Conservation (phyloP, 768 basidiomycete genomes). For the Xerocomellus amylosporus region DNA sequence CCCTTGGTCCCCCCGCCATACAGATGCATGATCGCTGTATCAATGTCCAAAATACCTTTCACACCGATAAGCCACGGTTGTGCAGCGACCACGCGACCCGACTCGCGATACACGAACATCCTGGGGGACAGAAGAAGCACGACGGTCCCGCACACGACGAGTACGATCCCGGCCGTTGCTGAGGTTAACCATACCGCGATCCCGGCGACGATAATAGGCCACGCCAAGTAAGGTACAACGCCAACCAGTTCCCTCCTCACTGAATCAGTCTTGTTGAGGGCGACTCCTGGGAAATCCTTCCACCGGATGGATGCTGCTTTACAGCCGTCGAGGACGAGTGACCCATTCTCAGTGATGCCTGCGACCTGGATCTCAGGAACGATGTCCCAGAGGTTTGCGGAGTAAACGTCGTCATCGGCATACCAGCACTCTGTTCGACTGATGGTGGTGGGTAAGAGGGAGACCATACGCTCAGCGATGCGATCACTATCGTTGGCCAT, state of each 20-base stretch:
- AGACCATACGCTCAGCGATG: slow-evolving; percentile 23
- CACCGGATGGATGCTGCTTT: slow-evolving; percentile 18
- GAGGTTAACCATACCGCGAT: not conserved
- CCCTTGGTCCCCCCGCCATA: slow-evolving; percentile 5
- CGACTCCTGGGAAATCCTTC: slow-evolving; percentile 19
- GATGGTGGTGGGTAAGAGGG: slow-evolving; percentile 10
- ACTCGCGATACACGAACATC: slow-evolving; percentile 11
- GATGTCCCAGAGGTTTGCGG: slow-evolving; percentile 19
- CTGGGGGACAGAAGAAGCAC: slow-evolving; percentile 3
- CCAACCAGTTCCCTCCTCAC: not conserved
- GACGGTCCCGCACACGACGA: not conserved
- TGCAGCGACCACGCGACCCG: slow-evolving; percentile 14
- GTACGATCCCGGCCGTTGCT: not conserved
- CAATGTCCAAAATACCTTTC: slow-evolving; percentile 16
- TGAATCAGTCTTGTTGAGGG: slow-evolving; percentile 6
- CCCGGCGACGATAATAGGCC: slow-evolving; percentile 7
- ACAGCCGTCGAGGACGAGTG: slow-evolving; percentile 21
- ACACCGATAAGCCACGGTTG: slow-evolving; percentile 23
- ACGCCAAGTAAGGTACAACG: slow-evolving; percentile 7
- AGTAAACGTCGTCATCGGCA: slow-evolving; percentile 16
- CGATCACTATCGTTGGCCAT: slow-evolving; percentile 26
- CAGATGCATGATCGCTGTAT: slow-evolving; percentile 6
- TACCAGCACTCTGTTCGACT: slow-evolving; percentile 13
- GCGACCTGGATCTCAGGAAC: slow-evolving; percentile 18
- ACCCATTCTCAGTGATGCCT: slow-evolving; percentile 15